phyloP scores from a whole-genome alignment of 2,329 filamentous ascomycete species.

The Fusarium virguliforme region DNA sequence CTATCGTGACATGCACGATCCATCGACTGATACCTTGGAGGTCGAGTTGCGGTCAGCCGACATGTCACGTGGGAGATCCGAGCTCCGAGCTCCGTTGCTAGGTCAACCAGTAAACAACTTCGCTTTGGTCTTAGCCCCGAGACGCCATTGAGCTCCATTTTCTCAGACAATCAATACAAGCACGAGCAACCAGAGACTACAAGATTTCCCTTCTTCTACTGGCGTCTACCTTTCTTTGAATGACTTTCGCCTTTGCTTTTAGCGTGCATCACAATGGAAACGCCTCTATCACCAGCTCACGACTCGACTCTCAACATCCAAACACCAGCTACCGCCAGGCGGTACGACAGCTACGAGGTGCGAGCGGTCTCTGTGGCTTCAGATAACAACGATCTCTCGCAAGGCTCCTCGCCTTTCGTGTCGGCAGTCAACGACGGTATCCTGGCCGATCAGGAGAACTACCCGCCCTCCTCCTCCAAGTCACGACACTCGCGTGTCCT shows the following conservation, averaged over 20 bases:
- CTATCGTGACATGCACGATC: slow-evolving; percentile 17
- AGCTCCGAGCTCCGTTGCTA: slow-evolving; percentile 30
- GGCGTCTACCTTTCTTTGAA: slow-evolving; percentile 26
- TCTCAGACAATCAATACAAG: slow-evolving; percentile 32
- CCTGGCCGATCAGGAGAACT: slow-evolving; percentile 63
- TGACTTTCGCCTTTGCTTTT: slow-evolving; percentile 37
- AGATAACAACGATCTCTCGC: slow-evolving; percentile 31
- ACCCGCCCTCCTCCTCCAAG: slow-evolving; percentile 61
- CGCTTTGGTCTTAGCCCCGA: slow-evolving; percentile 32
- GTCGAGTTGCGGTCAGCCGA: slow-evolving; percentile 15
- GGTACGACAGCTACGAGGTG: slow-evolving; percentile 49
- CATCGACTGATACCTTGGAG: not conserved
- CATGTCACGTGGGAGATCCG: slow-evolving; percentile 24
- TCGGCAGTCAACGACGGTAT: slow-evolving; percentile 54
- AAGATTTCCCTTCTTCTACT: slow-evolving; percentile 17
- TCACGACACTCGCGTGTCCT: slow-evolving; percentile 70
- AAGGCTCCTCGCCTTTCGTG: slow-evolving; percentile 51
- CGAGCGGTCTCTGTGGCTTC: slow-evolving; percentile 38
- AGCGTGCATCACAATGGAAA: slow-evolving; percentile 48
- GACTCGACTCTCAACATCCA: slow-evolving; percentile 50
- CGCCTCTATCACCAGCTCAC: slow-evolving; percentile 49
- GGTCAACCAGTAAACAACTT: slow-evolving; percentile 44
- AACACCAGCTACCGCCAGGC: slow-evolving; percentile 43
- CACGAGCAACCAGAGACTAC: slow-evolving; percentile 30
- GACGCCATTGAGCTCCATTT: slow-evolving; percentile 30